phyloP scores from a whole-genome alignment of 2,329 filamentous ascomycete genomes.

The Xylariaceae sp. region DNA sequence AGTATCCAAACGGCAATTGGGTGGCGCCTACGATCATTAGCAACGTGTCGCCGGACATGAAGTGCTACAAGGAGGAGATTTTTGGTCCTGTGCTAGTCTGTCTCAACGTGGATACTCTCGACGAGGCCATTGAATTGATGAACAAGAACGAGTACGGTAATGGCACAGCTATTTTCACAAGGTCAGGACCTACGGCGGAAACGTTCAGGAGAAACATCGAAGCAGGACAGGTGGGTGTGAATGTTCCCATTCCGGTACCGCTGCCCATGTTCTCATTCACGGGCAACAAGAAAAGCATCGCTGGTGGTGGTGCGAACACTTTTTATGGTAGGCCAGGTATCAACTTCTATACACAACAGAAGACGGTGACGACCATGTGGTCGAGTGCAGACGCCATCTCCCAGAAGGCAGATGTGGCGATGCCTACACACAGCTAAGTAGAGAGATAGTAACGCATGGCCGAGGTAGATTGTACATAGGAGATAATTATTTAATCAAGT shows the following conservation, averaged over 20 bases:
- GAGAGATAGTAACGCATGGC: no score
- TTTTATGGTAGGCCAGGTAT: slow-evolving; percentile 95
- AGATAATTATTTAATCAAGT: no score
- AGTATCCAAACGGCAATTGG: slow-evolving; percentile 88
- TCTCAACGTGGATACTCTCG: slow-evolving; percentile 77
- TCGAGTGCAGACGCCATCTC: slow-evolving; percentile 82
- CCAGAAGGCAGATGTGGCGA: slow-evolving; percentile 84
- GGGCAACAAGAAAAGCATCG: slow-evolving; percentile 86
- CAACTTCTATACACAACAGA: slow-evolving; percentile 95
- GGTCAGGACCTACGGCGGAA: slow-evolving; percentile 76
- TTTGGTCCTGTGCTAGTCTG: slow-evolving; percentile 86
- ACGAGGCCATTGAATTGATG: slow-evolving; percentile 81
- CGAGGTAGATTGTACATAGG: no score
- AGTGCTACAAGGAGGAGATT: slow-evolving; percentile 85
- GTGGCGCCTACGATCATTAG: slow-evolving; percentile 83
- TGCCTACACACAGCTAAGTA: slow-evolving; percentile 70
- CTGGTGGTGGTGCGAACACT: slow-evolving; percentile 88
- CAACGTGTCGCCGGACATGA: slow-evolving; percentile 81
- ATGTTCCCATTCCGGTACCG: slow-evolving; percentile 78
- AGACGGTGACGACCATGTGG: slow-evolving; percentile 97
- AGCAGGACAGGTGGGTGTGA: slow-evolving; percentile 85
- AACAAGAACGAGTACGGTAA: slow-evolving; percentile 89
- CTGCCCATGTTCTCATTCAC: slow-evolving; percentile 77
- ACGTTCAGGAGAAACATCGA: slow-evolving; percentile 82
- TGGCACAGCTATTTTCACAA: slow-evolving; percentile 84